Evolutionary conservation across 805 yeast genomes (phyloP), one percentile per base, ranked within the genome.

Genomic region (Groenewaldozyma tartarivorans): DNA sequence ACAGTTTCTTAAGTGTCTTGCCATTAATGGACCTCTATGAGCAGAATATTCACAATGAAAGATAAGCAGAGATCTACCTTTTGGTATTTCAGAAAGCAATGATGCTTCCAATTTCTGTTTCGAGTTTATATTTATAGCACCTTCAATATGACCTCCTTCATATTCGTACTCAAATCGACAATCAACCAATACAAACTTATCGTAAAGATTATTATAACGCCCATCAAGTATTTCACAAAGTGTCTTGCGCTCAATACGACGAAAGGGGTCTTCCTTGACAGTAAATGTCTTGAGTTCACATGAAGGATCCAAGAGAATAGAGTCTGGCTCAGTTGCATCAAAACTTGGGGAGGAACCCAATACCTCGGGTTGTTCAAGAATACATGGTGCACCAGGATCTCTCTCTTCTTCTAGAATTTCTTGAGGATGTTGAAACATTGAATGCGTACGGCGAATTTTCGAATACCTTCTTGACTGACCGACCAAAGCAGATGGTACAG

Each of bases 41-140:
- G 94, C 76, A 30, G 94, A 81, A 58, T 86, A 90, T 62, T 92
- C 98, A 63, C 98, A 92, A 61, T 92, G 96, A 66, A 92, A 90
- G 7, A 92, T 69, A 4, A 90, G 58, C 41, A 92, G 63, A 17
- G 67, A 68, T 16, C 65, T 68, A 9, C 49, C 49, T 5, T 16
- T 31, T 4, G 32, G 19, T 17, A 20, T 9, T 56, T 64, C 41
- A 15, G 50, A 51, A 19, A 71, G 63, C 48, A 87, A 71, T 36
- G 60, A 57, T 30, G 68, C 63, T 52, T 85, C 94, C 33, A 90
- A 64, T 37, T 75, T 81, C 41, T 72, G 73, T 50, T 81, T 79
- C 29, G 81, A 72, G 32, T 82, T 76, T 22, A 87, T 68, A 58
- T 90, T 92, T 40, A 83, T 52, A 5, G 97, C 94, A 36, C 81